phyloP scores from a whole-genome alignment of 768 basidiomycete species.

The Leucosporidium yakuticum region DNA sequence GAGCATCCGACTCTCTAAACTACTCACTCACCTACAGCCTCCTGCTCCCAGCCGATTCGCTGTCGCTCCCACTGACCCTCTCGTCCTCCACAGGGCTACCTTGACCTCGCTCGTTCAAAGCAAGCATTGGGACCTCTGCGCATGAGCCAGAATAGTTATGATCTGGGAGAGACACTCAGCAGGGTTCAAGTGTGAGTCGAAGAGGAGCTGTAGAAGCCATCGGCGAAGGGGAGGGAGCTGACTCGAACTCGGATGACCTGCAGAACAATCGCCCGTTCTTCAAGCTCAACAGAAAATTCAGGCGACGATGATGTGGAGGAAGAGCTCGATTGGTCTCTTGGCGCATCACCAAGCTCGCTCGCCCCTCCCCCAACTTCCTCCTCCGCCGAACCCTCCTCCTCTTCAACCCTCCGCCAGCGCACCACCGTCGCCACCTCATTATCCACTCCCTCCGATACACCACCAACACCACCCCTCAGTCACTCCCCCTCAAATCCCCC shows the following conservation, averaged over 20 bases:
- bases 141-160: not conserved
- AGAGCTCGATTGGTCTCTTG: not conserved
- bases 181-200: not conserved
- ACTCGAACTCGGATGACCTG: not conserved
- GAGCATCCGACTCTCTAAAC: not conserved
- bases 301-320: not conserved
- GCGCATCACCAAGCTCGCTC: not conserved
- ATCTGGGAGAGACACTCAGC: not conserved
- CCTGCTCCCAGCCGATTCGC: not conserved
- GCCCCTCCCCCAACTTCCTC: not conserved
- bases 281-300: not conserved
- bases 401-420: not conserved
- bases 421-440: not conserved
- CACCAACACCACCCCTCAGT: not conserved
- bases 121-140: not conserved
- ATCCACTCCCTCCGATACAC: not conserved
- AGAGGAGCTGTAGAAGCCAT: not conserved
- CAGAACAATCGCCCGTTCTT: too few species aligned
- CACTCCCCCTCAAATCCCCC: not conserved
- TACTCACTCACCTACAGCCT: not conserved
- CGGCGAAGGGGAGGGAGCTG: not conserved
- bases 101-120: constrained; percentile 3
- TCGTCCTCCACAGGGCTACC: not conserved
- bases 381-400: not conserved
- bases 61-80: not conserved